These are phyloP conservation scores for Coemansia sp. DNA, from an alignment of 192 early-diverging fungal genomes.

Conservation along the genomic window DNA sequence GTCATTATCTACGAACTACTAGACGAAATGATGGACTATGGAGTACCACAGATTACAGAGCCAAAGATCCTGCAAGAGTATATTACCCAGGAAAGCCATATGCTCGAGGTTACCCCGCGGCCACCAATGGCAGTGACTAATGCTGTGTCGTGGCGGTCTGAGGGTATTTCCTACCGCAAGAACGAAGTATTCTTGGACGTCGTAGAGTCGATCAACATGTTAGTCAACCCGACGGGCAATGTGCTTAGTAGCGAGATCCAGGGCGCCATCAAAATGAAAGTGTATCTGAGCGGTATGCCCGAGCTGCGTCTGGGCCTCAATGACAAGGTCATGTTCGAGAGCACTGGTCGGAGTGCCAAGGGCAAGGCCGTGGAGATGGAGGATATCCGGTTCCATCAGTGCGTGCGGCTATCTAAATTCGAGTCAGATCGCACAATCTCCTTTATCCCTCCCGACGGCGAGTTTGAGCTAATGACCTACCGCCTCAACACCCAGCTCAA, in stretches of 20 bases:
- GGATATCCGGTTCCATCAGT: conserved; percentile 89
- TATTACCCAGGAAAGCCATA: conserved; percentile 97
- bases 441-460: conserved; percentile 88
- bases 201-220: conserved; percentile 71
- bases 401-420: conserved; percentile 83
- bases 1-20: conserved; percentile 87
- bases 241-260: conserved; percentile 73
- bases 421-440: conserved; percentile 88
- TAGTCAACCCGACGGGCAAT: conserved; percentile 65
- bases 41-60: conserved; percentile 86
- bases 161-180: conserved; percentile 72
- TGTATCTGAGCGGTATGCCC: conserved; percentile 84
- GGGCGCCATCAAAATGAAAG: conserved; percentile 83
- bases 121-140: conserved; percentile 85
- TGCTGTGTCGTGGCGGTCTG: conserved; percentile 70
- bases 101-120: conserved; percentile 84
- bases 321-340: conserved; percentile 94
- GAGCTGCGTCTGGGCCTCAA: conserved; percentile 83
- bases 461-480: conserved; percentile 91
- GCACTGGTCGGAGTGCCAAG: conserved; percentile 68
- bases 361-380: conserved; percentile 89
- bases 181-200: conserved; percentile 79
- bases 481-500: conserved; percentile 82
- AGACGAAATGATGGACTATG: conserved; percentile 94
- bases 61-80: conserved; percentile 89